These are phyloP conservation scores for Trichoderma semiorbis DNA, from an alignment of 2,329 filamentous ascomycete genomes.

Conservation along the genomic window DNA sequence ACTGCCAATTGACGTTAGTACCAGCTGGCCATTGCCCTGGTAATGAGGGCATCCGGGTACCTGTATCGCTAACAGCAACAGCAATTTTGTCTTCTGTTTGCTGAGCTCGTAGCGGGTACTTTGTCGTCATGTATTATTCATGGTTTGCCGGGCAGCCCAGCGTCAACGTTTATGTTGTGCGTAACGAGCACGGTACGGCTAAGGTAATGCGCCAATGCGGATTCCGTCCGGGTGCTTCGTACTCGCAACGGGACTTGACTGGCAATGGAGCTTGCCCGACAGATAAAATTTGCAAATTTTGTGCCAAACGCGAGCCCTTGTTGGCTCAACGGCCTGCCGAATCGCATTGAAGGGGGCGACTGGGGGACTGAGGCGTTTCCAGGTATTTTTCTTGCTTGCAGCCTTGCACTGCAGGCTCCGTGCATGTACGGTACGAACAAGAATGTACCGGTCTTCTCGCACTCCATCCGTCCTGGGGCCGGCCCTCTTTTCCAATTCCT, in stretches of 20 bases:
- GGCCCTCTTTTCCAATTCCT: background rate
- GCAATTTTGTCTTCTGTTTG: background rate
- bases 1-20: background rate
- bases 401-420: slow-evolving; percentile 15
- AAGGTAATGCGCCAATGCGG: background rate
- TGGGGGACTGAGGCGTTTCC: slow-evolving; percentile 7
- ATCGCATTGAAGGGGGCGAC: slow-evolving; percentile 16
- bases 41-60: background rate
- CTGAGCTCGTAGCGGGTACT: background rate
- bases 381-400: slow-evolving; percentile 18
- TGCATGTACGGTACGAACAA: background rate
- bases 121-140: background rate
- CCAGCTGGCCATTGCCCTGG: background rate
- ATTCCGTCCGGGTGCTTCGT: background rate
- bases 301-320: slow-evolving; percentile 4
- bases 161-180: background rate
- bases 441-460: background rate
- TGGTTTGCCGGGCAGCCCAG: background rate
- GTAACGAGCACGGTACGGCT: background rate
- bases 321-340: slow-evolving; percentile 2
- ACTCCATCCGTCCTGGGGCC: background rate
- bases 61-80: background rate
- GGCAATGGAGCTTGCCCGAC: background rate
- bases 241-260: background rate
- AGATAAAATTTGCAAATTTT: slow-evolving; percentile 15